phyloP scores from a whole-genome alignment of 805 yeast genomes.

The Metschnikowia peoriensis region DNA sequence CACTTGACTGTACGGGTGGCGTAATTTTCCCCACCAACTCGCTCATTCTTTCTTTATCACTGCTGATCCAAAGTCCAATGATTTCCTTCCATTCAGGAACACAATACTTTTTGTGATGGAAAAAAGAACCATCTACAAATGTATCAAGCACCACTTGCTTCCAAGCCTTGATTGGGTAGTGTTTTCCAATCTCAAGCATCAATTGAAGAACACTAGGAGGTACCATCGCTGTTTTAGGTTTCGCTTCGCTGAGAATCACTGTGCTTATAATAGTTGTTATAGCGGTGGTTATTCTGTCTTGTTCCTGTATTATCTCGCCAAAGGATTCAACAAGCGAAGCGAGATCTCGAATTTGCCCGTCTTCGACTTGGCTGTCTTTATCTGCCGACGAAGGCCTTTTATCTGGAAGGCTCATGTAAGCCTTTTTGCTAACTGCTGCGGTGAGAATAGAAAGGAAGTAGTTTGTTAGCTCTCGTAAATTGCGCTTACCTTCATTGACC shows the following conservation, averaged over 20 bases:
- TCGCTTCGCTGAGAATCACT: constrained; percentile 52
- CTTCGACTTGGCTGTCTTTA: not conserved
- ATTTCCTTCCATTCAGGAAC: constrained; percentile 52
- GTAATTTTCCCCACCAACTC: constrained; percentile 46
- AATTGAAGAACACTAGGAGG: constrained; percentile 45
- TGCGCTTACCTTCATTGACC: constrained; percentile 59
- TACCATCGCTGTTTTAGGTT: constrained; percentile 39
- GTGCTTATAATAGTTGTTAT: constrained; percentile 54
- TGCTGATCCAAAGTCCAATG: constrained; percentile 60
- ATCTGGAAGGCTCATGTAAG: not conserved
- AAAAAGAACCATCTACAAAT: constrained; percentile 59
- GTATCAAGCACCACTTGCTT: constrained; percentile 60
- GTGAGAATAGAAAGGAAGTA: constrained; percentile 31
- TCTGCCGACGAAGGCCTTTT: not conserved
- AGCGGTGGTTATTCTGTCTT: constrained; percentile 55
- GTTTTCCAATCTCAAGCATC: constrained; percentile 35
- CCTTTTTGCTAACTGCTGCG: constrained; percentile 10
- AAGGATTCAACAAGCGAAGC: constrained; percentile 27
- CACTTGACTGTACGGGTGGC: constrained; percentile 43
- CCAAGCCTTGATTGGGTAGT: constrained; percentile 54
- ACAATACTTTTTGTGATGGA: constrained; percentile 24
- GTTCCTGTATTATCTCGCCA: constrained; percentile 34
- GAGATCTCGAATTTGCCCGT: constrained; percentile 26
- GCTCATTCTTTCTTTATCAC: constrained; percentile 57
- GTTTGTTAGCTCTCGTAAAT: constrained; percentile 55